Base-by-base conservation (phyloP, 805 yeast species). In the Pichia scutulata region DNA sequence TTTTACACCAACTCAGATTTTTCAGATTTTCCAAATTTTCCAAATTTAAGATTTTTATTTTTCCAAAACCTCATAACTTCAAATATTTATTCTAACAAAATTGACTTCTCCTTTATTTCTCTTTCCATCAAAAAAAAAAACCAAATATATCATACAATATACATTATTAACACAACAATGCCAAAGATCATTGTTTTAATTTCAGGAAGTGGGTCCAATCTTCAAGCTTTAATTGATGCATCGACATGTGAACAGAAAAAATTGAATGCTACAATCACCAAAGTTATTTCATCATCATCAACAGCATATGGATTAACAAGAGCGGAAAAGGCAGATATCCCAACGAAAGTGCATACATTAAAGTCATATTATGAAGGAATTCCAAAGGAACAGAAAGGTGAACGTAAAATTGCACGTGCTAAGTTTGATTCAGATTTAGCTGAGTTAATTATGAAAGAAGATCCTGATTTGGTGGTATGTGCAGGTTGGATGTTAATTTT, bases 401-500 rank as follows among this genome's bases (percentile, higher is more conserved):
- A 70, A 43, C 78, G 98, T 47, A 62, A 69, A 39, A 60, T 57
- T 8, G 88, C 88, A 4, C 75, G 99, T 60, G 77, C 77, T 39
- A 64, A 70, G 51, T 93, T 88, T 74, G 92, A 93, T 66, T 63
- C 67, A 41, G 97, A 93, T 55, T 74, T 93, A 42, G 92, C 96
- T 10, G 70, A 77, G 45, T 61, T 84, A 23, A 79, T 93, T 22
- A 64, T 87, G 23, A 54, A 60, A 1, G 74, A 79, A 48, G 75
- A 75, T 56, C 98, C 98, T 5, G 87, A 86, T 57, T 73, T 93
- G 55, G 82, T 93, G 40, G 97, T 93, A 7, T 93, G 99, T 70
- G 99, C 99, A 5, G 99, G 99, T 2, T 93, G 99, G 99, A 84
- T 93, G 90, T 76, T 93, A 47, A 93, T 93, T 52, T 73, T 93